phyloP scores from a whole-genome alignment of 805 yeast species.

The Candida saitoana region DNA sequence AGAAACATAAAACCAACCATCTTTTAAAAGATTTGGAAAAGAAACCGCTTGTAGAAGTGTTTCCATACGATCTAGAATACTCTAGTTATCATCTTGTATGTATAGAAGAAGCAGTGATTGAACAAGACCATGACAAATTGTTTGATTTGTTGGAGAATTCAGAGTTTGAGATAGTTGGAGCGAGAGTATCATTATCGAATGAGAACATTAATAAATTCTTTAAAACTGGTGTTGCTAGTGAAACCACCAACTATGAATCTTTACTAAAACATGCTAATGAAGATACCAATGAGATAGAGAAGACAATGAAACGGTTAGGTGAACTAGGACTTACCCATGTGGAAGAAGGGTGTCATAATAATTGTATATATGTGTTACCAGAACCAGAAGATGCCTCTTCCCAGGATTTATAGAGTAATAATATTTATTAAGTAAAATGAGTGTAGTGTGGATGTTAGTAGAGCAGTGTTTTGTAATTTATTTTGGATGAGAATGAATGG shows the following conservation, averaged over 20 bases:
- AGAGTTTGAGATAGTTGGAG: constrained; percentile 26
- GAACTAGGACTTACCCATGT: constrained; percentile 18
- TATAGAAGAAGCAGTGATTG: constrained; percentile 25
- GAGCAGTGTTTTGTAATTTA: too few species aligned
- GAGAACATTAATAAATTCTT: constrained; percentile 14
- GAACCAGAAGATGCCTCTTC: not conserved
- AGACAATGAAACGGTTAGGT: constrained; percentile 17
- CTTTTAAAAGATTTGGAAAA: constrained; percentile 5
- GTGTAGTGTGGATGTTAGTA: too few species aligned
- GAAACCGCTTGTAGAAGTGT: constrained; percentile 9
- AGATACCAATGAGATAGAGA: not conserved
- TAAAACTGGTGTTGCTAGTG: constrained; percentile 2
- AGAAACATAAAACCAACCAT: constrained; percentile 2
- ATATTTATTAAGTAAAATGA: too few species aligned
- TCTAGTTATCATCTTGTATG: constrained; percentile 24
- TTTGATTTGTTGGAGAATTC: constrained; percentile 18
- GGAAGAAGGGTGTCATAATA: constrained; percentile 11
- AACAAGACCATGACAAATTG: constrained; percentile 21
- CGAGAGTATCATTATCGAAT: constrained; percentile 16
- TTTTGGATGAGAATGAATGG: too few species aligned
- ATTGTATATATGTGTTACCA: constrained; percentile 18
- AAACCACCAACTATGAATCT: constrained; percentile 12
- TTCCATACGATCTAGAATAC: constrained; percentile 31
- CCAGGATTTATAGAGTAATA: too few species aligned
- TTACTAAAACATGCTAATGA: constrained; percentile 13